Evolutionary conservation across 495 filamentous ascomycete genomes (phyloP), one percentile per base, ranked within the genome.

Genomic region (Hypoxylon lienhwacheense): DNA sequence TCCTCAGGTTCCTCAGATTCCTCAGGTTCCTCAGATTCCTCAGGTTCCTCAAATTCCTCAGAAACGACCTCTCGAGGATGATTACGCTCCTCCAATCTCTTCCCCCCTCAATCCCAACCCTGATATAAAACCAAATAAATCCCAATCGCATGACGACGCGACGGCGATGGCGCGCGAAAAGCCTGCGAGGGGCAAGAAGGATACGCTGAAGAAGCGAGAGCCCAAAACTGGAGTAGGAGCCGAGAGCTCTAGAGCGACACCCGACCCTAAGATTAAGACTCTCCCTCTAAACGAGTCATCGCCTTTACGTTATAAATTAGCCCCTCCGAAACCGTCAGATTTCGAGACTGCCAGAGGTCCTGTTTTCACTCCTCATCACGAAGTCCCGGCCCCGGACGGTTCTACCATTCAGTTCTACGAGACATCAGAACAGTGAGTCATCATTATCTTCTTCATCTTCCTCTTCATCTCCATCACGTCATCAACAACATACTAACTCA

Each of bases 201-300:
- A 87, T n/a, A 75, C 82, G 5, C 68, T 83, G 40, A 91, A 91
- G 70, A 90, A 90, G 70, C 80, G 88, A 7, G 88, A 90, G 68
- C 81, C 85, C 35, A 89, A 88, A 57, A 73, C 76, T 8, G 61
- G 62, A 10, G 73, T 77, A 11, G 67, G 67, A 44, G 49, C 61
- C 42, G 54, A 76, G 36, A 73, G 77, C 65, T 65, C 73, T 7
- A 70, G 79, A 57, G 75, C 74, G 4, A 83, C 81, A 3, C 81
- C 80, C 12, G 80, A 81, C 34, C 75, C 75, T 14, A 83, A 81
- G 63, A 73, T 75, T 49, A 78, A 77, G 53, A 80, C 84, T 20
- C 66, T 62, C 7, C 40, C 66, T 4, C 53, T 57, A 3, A 67
- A 46, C 19, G 74, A 77, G 39, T 65, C 71, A 41, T 71, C 75